phyloP scores from a whole-genome alignment of 176 grass and related monocot species.

The Poa pratensis region DNA sequence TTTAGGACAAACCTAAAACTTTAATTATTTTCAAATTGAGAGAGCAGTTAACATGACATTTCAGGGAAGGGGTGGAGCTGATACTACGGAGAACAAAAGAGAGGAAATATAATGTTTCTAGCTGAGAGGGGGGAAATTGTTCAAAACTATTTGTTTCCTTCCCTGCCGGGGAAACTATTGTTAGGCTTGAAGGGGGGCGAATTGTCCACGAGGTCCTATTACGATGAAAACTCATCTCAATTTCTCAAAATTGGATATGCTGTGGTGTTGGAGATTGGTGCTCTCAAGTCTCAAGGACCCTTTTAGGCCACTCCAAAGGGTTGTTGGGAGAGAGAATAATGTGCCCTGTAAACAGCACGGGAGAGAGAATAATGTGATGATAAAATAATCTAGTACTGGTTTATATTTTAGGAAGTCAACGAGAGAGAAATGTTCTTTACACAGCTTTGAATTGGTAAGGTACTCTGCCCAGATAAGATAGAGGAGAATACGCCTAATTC shows the following conservation, averaged over 20 bases:
- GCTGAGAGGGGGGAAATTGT: too few species aligned
- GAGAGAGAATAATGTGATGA: background rate
- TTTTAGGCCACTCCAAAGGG: background rate
- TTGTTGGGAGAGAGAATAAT: background rate
- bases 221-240: background rate
- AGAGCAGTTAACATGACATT: background rate
- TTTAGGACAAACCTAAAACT: too few species aligned
- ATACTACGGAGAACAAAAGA: too few species aligned
- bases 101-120: too few species aligned
- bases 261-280: background rate
- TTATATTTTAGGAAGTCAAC: constrained; percentile 22
- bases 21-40: too few species aligned
- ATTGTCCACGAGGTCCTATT: background rate
- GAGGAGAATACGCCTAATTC: constrained; percentile 40
- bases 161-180: too few species aligned
- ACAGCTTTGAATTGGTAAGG: background rate
- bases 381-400: background rate
- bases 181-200: too few species aligned
- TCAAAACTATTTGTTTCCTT: too few species aligned
- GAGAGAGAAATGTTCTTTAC: background rate
- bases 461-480: background rate
- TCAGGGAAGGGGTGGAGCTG: background rate
- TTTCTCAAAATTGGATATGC: background rate
- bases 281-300: too few species aligned
- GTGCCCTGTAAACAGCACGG: background rate